Conservation (phyloP, 1,284 basidiomycete species). For the Sutorius eximius region DNA sequence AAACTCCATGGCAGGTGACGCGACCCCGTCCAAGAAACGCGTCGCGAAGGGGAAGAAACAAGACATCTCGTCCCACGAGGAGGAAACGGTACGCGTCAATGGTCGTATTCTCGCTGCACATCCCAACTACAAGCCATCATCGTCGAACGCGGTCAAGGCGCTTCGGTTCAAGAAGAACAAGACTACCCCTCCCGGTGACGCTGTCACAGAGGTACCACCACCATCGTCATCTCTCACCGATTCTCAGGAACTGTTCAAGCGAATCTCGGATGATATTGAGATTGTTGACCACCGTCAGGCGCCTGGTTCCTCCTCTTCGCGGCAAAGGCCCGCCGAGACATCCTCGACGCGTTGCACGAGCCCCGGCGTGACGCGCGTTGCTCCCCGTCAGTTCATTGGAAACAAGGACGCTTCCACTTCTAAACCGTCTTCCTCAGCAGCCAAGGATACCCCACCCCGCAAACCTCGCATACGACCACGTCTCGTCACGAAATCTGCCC, state of each 20-base stretch:
- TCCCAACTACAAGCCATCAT: constrained; percentile 26
- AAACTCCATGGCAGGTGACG: constrained; percentile 16
- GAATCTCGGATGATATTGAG: constrained; percentile 22
- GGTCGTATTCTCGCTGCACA: constrained; percentile 23
- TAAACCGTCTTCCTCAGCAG: background rate
- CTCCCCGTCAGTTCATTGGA: background rate
- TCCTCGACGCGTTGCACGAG: constrained; percentile 3
- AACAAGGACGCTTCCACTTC: constrained; percentile 1
- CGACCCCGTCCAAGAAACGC: constrained; percentile 14
- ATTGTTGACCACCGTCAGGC: background rate
- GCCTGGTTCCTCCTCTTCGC: background rate
- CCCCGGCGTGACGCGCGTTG: background rate
- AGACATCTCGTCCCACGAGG: background rate
- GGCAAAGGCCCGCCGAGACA: background rate
- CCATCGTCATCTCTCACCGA: constrained; percentile 26
- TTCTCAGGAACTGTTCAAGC: constrained; percentile 26
- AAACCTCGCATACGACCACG: constrained; percentile 17
- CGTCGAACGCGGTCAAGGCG: constrained; percentile 1
- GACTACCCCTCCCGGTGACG: background rate
- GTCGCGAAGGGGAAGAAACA: constrained; percentile 6
- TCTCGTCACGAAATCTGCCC: background rate
- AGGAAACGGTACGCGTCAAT: constrained; percentile 18
- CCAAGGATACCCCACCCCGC: background rate
- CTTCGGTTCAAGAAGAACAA: constrained; percentile 43
- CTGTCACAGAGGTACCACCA: constrained; percentile 11